Evolutionary conservation across 1,139 yeast species (phyloP).

Genomic region (Wickerhamomyces sp.): DNA sequence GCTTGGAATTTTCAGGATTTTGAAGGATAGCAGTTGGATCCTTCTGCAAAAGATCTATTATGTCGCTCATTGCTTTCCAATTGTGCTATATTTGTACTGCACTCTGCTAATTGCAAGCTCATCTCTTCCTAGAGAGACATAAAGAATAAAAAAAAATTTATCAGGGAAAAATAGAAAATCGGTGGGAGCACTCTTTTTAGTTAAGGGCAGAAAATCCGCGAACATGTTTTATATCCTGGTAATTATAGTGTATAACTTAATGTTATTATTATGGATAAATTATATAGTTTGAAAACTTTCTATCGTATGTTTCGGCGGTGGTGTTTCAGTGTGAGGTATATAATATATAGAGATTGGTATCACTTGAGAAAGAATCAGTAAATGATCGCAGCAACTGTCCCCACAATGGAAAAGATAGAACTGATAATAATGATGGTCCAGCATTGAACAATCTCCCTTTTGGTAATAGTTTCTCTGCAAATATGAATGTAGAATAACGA

Average conservation of each 20-base stretch:
- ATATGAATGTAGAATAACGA: slow-evolving; percentile 61
- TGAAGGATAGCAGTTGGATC: slow-evolving; percentile 13
- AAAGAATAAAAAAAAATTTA: slow-evolving; percentile 1
- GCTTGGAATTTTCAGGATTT: slow-evolving; percentile 19
- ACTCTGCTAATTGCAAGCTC: too few relatives aligned
- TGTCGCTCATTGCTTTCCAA: slow-evolving; percentile 5
- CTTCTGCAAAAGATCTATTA: slow-evolving; percentile 4
- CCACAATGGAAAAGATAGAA: slow-evolving; percentile 43
- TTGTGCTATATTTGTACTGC: neutral
- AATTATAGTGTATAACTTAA: neutral
- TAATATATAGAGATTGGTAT: neutral
- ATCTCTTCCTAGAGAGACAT: too few relatives aligned
- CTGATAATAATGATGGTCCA: slow-evolving; percentile 43
- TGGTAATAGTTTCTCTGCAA: slow-evolving; percentile 42
- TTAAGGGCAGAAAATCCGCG: slow-evolving; percentile 1
- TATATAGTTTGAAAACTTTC: too few relatives aligned
- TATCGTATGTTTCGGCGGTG: neutral
- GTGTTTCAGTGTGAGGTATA: neutral
- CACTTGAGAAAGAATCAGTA: slow-evolving; percentile 7
- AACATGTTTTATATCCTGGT: neutral
- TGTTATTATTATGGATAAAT: neutral
- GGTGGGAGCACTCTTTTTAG: neutral
- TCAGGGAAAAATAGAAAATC: neutral
- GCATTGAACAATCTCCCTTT: slow-evolving; percentile 35
- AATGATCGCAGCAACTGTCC: slow-evolving; percentile 39